phyloP scores from a whole-genome alignment of 768 basidiomycete species.

The Trametes coccinea region DNA sequence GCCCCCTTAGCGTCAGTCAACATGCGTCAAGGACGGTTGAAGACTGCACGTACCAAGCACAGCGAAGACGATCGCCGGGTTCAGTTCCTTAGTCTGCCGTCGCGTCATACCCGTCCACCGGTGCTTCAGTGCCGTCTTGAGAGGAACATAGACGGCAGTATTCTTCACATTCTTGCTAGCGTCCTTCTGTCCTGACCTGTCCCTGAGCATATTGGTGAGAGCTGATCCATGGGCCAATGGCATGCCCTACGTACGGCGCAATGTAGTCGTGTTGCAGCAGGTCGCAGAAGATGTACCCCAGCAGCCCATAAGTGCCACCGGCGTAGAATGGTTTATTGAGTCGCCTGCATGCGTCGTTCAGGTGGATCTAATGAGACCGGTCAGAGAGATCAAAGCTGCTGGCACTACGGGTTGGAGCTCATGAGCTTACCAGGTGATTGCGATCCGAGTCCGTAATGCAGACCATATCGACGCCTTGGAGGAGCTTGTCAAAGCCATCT shows the following conservation, averaged over 20 bases:
- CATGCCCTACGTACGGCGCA: constrained; percentile 59
- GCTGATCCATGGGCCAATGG: constrained; percentile 7
- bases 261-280: constrained; percentile 86
- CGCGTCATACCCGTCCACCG: constrained; percentile 71
- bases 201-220: constrained; percentile 40
- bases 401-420: background rate
- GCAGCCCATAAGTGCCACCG: constrained; percentile 88
- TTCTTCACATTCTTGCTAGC: constrained; percentile 59
- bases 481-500: constrained; percentile 55
- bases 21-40: background rate
- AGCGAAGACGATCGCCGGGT: constrained; percentile 69
- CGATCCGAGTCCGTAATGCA: constrained; percentile 81
- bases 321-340: constrained; percentile 81
- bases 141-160: constrained; percentile 62
- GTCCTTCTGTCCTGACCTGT: constrained; percentile 62
- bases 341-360: constrained; percentile 80
- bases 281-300: constrained; percentile 95
- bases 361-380: constrained; percentile 52
- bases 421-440: constrained; percentile 64
- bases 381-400: background rate
- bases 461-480: constrained; percentile 76
- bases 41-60: constrained; percentile 58
- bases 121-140: constrained; percentile 63
- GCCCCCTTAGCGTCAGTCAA: background rate
- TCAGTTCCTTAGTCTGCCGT: constrained; percentile 80